Evolutionary conservation across 768 basidiomycete species (phyloP).

Genomic region (Kwoniella bestiolae): DNA sequence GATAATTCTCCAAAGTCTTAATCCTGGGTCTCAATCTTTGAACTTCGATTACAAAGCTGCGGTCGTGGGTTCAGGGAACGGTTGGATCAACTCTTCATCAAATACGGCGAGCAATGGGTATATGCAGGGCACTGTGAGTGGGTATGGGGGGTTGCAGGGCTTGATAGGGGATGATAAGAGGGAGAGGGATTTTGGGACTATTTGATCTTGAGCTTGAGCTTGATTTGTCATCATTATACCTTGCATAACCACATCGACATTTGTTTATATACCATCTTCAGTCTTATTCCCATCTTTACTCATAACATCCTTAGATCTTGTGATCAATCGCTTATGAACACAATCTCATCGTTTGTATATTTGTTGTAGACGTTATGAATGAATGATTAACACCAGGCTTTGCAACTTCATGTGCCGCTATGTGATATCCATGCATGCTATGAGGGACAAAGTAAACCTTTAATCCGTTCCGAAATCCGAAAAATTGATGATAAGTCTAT

Average conservation of each 20-base stretch:
- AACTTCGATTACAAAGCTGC: slow-evolving; percentile 36
- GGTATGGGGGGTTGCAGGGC: slow-evolving; percentile 9
- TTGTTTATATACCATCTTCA: too few relatives aligned
- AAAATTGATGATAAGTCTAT: too few relatives aligned
- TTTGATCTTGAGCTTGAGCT: too few relatives aligned
- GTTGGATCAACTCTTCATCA: slow-evolving; percentile 6
- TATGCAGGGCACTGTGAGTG: slow-evolving; percentile 10
- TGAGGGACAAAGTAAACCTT: too few relatives aligned
- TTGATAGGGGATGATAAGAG: slow-evolving; percentile 18
- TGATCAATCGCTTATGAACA: too few relatives aligned
- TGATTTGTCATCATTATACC: too few relatives aligned
- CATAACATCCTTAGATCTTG: too few relatives aligned
- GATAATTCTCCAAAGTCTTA: slow-evolving; percentile 27
- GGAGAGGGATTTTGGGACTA: slow-evolving; percentile 25
- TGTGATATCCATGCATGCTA: background rate
- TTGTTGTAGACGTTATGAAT: background rate
- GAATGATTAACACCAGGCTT: background rate
- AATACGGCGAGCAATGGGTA: background rate
- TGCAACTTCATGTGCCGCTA: too few relatives aligned
- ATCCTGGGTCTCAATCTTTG: slow-evolving; percentile 28
- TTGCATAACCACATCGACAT: too few relatives aligned
- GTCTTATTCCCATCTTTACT: too few relatives aligned
- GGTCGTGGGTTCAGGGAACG: slow-evolving; percentile 6
- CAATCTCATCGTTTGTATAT: too few relatives aligned
- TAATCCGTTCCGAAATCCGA: too few relatives aligned